Base-by-base conservation (phyloP, 768 basidiomycete species). In the Pleurotus eryngii region DNA sequence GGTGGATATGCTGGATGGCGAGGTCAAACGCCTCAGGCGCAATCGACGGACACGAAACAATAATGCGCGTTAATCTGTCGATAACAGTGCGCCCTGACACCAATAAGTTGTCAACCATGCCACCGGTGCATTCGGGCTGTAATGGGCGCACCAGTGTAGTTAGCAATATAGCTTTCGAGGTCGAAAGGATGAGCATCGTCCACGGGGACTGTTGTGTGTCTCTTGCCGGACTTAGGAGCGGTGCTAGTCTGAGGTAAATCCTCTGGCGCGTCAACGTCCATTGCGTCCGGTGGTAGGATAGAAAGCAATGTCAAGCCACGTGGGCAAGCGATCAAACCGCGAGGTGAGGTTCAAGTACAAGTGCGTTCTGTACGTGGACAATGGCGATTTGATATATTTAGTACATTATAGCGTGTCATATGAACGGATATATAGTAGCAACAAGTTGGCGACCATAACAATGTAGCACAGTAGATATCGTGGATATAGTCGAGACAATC, bases 131-230 rank as follows among this genome's bases (percentile, higher is more conserved):
- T 17, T 20, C 20, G 15, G 20, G 11, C 42, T 18, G 46, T 46
- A 20, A 26, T 15, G 46, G 42, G 15, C 58, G 22, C 65, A 90
- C 92, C 90, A 60, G 85, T 78, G 73, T 95, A 95, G 54, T 83
- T 81, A 43, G 86, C 75, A 58, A 87, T 84, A 69, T 92, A 90
- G 42, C 82, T 70, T 57, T 95, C 94, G 54, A 95, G 81, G 66
- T 96, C 93, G 66, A 93, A 95, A 3, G 93, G 91, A 66, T 94
- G 92, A 0, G 79, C 79, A 43, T 90, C 89, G 69, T 93, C 87
- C 12, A 94, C 80, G 11, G 74, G 72, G 1, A 80, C 80, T 18
- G 77, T 62, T 27, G 67, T 56, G 40, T 43, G 59, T 30, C 65
- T 69, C 48, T 55, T 72, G 18, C 64, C 35, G 14, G 61, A 51